Evolutionary conservation across 2,329 filamentous ascomycete genomes (phyloP), one percentile per base, ranked within the genome.

Genomic region (Curvularia sp.): DNA sequence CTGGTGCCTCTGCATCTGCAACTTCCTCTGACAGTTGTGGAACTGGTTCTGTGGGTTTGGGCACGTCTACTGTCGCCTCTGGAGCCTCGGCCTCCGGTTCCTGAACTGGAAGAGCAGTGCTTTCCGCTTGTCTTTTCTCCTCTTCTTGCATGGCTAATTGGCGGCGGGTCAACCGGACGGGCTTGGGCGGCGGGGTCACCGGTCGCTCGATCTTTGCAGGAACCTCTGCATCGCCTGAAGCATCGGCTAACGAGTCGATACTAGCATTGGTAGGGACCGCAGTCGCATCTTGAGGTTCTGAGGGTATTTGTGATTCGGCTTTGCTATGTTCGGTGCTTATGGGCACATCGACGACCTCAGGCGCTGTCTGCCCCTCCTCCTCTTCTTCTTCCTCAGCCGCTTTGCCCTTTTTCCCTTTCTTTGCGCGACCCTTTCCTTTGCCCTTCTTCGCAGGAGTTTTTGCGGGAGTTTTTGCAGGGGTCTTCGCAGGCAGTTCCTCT

Each of bases 71-170:
- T 38, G 66, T 56, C 28, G 59, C 46, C 32, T 66, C 51, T 28
- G 46, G 43, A 10, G 10, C n/a, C 23, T 49, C 32, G 8, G 32
- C 28, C 1, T 42, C 19, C 32, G 60, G 53, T 25, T 66, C 48
- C 25, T 51, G 48, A 18, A 55, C 55, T 34, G 60, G 54, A 15
- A 56, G 34, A n/a, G 47, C 41, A n/a, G 53, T 60, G 21, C 55
- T 59, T 49, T 71, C 68, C 13, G 66, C 65, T 34, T 68, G 68
- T 39, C 62, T 68, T 23, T 68, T 55, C 19, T 72, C 66, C 57
- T 75, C 73, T 39, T 75, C 71, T 23, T 74, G 65, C 49, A 70
- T 74, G 12, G 73, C 71, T 55, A 76, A 55, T 59, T 77, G 74
- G 41, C 74, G 72, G 46, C 75, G 72, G 34, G 74, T 76, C 53